Conservation (phyloP, 345 rosid genomes). For the Salix purpurea region DNA sequence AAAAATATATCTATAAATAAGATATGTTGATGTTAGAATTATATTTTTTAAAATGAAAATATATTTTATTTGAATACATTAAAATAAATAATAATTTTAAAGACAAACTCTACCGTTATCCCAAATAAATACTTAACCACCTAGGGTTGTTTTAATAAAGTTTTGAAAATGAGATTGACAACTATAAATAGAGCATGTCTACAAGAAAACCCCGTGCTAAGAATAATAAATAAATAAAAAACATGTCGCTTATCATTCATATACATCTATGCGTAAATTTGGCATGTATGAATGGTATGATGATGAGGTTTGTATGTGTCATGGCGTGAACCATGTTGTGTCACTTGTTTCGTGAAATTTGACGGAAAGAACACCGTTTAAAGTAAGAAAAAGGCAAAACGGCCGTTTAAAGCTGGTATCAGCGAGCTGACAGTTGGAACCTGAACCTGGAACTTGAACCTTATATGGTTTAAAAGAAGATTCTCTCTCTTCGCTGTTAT, state of each 20-base stretch:
- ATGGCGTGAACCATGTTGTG: background rate
- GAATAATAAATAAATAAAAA: too few relatives aligned
- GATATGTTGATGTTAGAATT: too few relatives aligned
- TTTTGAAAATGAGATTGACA: too few relatives aligned
- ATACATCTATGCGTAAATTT: background rate
- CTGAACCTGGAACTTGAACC: conserved; percentile 18
- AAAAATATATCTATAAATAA: too few relatives aligned
- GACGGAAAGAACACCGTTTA: conserved; percentile 27
- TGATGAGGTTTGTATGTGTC: background rate
- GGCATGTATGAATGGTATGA: conserved; percentile 1
- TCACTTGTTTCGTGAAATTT: conserved; percentile 17
- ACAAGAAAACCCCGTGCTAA: background rate
- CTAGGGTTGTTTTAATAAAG: too few relatives aligned
- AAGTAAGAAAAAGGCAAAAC: conserved; percentile 10
- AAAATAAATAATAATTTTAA: too few relatives aligned
- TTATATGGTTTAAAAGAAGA: conserved; percentile 17
- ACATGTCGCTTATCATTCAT: background rate
- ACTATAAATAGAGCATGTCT: background rate
- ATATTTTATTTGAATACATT: too few relatives aligned
- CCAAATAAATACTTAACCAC: too few relatives aligned
- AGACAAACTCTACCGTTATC: too few relatives aligned
- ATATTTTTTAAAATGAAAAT: too few relatives aligned
- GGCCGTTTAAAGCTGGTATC: conserved; percentile 24
- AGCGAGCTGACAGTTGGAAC: conserved; percentile 27
- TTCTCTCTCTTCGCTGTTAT: conserved; percentile 8